phyloP scores from a whole-genome alignment of 2,329 filamentous ascomycete species.

The Arthroderma sp. region DNA sequence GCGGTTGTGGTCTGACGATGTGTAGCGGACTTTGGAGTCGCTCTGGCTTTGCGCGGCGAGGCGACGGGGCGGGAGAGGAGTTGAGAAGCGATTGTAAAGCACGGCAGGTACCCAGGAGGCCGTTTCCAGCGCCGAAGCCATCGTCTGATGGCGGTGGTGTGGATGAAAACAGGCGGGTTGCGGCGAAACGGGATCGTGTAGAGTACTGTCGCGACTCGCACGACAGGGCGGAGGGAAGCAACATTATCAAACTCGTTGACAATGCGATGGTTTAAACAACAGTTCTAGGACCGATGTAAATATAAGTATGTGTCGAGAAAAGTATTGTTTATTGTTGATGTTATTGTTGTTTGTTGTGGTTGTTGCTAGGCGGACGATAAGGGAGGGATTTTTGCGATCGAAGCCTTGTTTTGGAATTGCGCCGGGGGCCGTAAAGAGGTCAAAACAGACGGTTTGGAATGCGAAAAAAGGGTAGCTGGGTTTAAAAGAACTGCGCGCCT shows the following conservation, averaged over 20 bases:
- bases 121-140: constrained; percentile 22
- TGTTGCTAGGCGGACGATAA: constrained; percentile 4
- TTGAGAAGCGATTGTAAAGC: constrained; percentile 30
- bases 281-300: no score
- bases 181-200: constrained; percentile 21
- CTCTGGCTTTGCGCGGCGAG: constrained; percentile 19
- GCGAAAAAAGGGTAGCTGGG: background rate
- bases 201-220: constrained; percentile 29
- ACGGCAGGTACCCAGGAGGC: constrained; percentile 29
- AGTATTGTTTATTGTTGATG: background rate
- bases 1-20: constrained; percentile 15
- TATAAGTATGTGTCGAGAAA: background rate
- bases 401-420: background rate
- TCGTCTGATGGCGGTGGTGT: constrained; percentile 27
- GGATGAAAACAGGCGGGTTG: constrained; percentile 22
- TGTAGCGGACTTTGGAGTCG: constrained; percentile 30
- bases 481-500: constrained; percentile 6
- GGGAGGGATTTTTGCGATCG: background rate
- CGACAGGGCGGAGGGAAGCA: constrained; percentile 34
- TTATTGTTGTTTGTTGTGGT: background rate
- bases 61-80: constrained; percentile 26
- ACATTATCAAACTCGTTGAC: constrained; percentile 16
- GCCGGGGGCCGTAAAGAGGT: constrained; percentile 6
- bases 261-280: no score
- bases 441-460: background rate